Base-by-base conservation (phyloP, 371 early-diverging fungal species). In the Apophysomyces ossiformis region DNA sequence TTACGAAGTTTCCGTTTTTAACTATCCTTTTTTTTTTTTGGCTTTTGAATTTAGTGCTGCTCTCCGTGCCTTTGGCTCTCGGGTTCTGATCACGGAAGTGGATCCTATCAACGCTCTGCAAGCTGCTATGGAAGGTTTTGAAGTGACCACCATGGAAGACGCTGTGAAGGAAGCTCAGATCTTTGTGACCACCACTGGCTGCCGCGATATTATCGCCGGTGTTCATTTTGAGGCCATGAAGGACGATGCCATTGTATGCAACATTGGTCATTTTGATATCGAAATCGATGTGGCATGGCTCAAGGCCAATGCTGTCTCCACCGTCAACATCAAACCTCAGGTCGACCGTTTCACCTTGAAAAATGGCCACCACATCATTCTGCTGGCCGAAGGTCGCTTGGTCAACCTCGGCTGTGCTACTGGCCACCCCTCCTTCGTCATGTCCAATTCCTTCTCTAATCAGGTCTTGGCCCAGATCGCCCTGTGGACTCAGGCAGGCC, bases 81-180 rank as follows among this genome's bases (percentile, higher is more conserved):
- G 97, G 83, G 99, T 99, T 77, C 87, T 98, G 68, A 87, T 99
- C 60, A 97, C 98, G 69, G 99, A 98, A 86, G 89, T 97, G 72
- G 99, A 99, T 85, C 99, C 99, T 78, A 99, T 99, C 90, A 98
- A 97, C 87, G 99, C 98, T 67, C 92, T 99, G 69, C 99, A 99
- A 86, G 97, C 98, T 69, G 90, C 96, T 61, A 99, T 99, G 99
- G 98, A 99, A 87, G 99, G 99, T 83, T 99, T 90, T 82, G 95
- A 98, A 85, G 97, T 99, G 70, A 96, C 96, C 81, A 97, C 97
- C 78, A 96, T 99, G 95, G 99, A 98, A 78, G 94, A 94, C 43
- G 98, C 97, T 72, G 90, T 92, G 69, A 61, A 61, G 65, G 92
- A 95, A 85, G 98, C 83, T 69, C 95, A 97, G 88, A 98, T 99